phyloP scores from a whole-genome alignment of 306 rosid genomes.

The Myrica gale region DNA sequence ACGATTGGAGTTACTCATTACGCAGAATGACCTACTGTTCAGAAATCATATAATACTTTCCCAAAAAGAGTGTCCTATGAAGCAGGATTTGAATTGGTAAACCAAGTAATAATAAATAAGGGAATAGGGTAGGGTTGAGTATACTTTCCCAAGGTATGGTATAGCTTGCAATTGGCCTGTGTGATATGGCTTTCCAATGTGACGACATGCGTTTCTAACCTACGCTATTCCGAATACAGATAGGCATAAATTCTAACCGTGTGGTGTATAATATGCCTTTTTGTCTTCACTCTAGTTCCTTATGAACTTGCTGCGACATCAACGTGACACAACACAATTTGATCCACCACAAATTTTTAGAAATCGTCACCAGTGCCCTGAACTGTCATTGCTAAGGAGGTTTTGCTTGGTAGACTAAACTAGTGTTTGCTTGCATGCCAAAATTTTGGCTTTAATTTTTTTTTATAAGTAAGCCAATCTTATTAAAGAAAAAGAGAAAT shows the following conservation, averaged over 20 bases:
- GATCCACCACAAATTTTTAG: neutral
- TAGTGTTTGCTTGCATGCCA: neutral
- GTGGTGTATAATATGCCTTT: too few species aligned
- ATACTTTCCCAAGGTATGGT: neutral
- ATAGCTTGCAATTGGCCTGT: neutral
- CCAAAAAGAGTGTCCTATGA: neutral
- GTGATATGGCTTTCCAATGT: neutral
- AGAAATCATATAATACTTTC: neutral
- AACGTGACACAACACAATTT: neutral
- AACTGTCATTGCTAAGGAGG: neutral
- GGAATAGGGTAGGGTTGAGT: neutral
- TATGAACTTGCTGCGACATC: neutral
- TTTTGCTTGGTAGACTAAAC: neutral
- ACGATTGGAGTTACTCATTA: neutral
- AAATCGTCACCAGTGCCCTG: neutral
- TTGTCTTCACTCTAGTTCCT: too few species aligned
- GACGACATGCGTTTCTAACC: neutral
- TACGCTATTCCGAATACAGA: too few species aligned
- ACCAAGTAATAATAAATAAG: neutral
- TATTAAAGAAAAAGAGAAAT: too few species aligned
- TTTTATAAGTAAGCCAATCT: too few species aligned
- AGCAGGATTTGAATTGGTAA: neutral
- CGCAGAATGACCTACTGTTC: neutral
- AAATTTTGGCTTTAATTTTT: too few species aligned
- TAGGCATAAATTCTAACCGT: too few species aligned